Base-by-base conservation (phyloP, 2,329 filamentous ascomycete species). In the Hymenoscyphus repandus region DNA sequence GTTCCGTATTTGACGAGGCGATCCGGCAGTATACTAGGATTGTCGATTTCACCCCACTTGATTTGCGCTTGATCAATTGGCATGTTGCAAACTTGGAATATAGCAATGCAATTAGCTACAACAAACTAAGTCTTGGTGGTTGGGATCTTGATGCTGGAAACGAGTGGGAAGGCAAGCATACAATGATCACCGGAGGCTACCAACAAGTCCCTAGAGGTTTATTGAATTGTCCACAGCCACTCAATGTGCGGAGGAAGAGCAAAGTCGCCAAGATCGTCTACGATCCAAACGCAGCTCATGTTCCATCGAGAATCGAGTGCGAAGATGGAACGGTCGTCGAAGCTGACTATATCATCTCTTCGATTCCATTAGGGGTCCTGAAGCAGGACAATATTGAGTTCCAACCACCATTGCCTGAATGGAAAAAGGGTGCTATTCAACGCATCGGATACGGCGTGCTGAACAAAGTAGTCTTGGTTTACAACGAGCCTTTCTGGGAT, bases 101-200 rank as follows among this genome's bases (percentile, higher is more conserved):
- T 66, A 95, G 92, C 56, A 99, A 97, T 67, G 93, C 93, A 1
- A 88, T 85, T 1, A 95, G 90, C 58, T 83, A 96, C 49, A 85
- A 87, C 58, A 86, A 87, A 56, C 79, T 99, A 15, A 97, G 92
- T 67, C 79, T 99, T 12, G 83, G 85, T 6, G 85, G 91, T 0
- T 97, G 95, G 89, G 95, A 99, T 68, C 90, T 99, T 62, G 95
- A 99, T 65, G 90, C 91, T 45, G 93, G 93, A 0, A 96, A 99
- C 62, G 93, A 99, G 66, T 99, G 95, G 73, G 91, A 96, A 67
- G 93, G 93, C 6, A 85, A 88, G 55, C 95, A 99, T 66, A 90
- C 89, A 1, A 92, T 96, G 78, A 83, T 99, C 3, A 79, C 95
- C 22, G 93, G 95, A 37, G 93, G 93, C 1, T 99, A 97, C 64